Base-by-base conservation (phyloP, 371 early-diverging fungal species). In the Saksenaea vasiformis region DNA sequence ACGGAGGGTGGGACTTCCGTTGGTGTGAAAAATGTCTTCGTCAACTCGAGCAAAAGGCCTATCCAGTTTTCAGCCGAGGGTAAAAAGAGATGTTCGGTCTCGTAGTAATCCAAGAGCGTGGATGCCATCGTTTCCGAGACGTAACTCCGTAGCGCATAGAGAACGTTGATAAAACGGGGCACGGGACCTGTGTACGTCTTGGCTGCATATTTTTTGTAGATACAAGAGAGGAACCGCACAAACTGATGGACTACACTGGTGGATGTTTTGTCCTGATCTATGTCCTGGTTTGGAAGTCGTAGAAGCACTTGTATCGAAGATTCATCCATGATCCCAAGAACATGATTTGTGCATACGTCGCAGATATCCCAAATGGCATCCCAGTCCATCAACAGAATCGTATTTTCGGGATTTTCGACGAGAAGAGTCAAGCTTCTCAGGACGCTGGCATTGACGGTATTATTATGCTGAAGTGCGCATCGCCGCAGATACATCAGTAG, bases 1-100 rank as follows among this genome's bases (percentile, higher is more conserved):
- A 86, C 67, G 1, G 69, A 69, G 54, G 62, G 71, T 36, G 61
- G 79, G 65, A 61, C 62, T 62, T 43, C 68, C 56, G 62, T 70
- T 64, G 72, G 60, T 61, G 86, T 82, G 39, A 82, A 87, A 51
- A 88, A 92, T 5, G 82, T 71, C 17, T 80, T 77, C 41, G 82
- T 76, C 15, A 88, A 63, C 55, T 84, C 83, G 37, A 74, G 70
- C 17, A 91, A 70, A n/a, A 78, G 66, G 17, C 73, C 77, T 9
- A 88, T 64, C 88, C 90, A 91, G 63, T 79, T 67, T 11, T 85
- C 76, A 28, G 87, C 82, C 24, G 88, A 89, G 11, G 91, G 89
- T 27, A 87, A 76, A 38, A 90, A 77, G 7, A 75, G 62, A 36
- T 90, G 89, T 43, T 89, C 88, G 0, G 66, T 61, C 24, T 87